Conservation (phyloP, 2,329 filamentous ascomycete genomes). For the Cryphonectria naterciae region DNA sequence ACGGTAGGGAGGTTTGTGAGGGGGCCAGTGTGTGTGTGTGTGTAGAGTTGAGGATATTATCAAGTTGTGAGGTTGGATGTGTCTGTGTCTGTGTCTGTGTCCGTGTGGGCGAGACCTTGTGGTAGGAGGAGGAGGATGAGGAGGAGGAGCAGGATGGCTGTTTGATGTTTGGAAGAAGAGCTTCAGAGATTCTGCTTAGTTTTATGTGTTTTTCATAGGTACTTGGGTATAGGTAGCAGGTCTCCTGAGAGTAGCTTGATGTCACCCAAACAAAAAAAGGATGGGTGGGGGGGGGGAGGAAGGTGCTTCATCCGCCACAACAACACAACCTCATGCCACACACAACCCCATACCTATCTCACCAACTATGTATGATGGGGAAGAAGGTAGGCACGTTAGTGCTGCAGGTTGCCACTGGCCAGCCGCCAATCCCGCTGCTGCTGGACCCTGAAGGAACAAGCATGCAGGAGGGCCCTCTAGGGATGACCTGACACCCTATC, state of each 20-base stretch:
- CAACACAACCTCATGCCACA: background rate
- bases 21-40: constrained; percentile 4
- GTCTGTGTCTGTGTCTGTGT: background rate
- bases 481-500: background rate
- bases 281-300: background rate
- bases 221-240: no score
- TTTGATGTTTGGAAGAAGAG: background rate
- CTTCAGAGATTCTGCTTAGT: no score
- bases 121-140: background rate
- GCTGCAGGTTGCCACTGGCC: background rate
- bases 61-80: background rate
- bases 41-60: background rate
- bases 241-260: background rate
- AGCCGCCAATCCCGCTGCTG: background rate
- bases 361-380: background rate
- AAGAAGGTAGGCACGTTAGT: background rate
- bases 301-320: background rate
- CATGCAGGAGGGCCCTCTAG: background rate
- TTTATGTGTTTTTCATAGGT: no score
- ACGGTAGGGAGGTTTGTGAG: background rate
- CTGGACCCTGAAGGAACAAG: background rate
- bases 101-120: background rate
- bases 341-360: background rate
- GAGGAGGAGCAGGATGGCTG: background rate
- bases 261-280: background rate